Conservation (phyloP, 352 stramenopile species). For the Phytophthora chlamydospora region DNA sequence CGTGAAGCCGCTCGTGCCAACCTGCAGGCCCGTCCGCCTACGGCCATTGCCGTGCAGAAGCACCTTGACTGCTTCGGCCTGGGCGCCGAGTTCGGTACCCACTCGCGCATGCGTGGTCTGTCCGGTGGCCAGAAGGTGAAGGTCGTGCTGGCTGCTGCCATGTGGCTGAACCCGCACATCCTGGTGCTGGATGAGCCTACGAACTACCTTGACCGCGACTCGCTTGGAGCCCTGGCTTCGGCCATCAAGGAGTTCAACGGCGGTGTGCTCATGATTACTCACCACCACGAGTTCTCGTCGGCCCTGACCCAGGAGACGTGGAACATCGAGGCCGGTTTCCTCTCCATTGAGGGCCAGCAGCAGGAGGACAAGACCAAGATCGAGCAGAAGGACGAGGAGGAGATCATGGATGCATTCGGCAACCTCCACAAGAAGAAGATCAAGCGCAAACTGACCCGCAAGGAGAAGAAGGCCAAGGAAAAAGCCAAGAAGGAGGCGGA, state of each 20-base stretch:
- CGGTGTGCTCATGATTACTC: conserved; percentile 97
- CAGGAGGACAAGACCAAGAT: conserved; percentile 91
- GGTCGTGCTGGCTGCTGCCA: conserved; percentile 96
- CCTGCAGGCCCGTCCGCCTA: conserved; percentile 94
- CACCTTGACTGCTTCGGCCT: conserved; percentile 97
- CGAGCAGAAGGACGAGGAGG: conserved; percentile 90
- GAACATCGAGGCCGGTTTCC: conserved; percentile 90
- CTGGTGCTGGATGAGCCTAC: conserved; percentile 96
- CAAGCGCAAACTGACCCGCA: conserved; percentile 91
- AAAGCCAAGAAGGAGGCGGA: conserved; percentile 91
- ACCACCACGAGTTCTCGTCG: conserved; percentile 97
- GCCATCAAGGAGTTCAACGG: conserved; percentile 98
- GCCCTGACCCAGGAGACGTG: conserved; percentile 95
- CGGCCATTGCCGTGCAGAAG: conserved; percentile 96
- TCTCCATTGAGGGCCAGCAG: conserved; percentile 87
- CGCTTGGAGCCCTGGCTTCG: conserved; percentile 94
- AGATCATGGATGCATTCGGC: conserved; percentile 81
- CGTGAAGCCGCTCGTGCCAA: conserved; percentile 93
- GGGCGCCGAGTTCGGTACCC: conserved; percentile 96
- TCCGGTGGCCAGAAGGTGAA: conserved; percentile 99
- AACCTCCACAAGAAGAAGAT: conserved; percentile 90
- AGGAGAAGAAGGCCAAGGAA: conserved; percentile 89
- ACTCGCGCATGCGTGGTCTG: conserved; percentile 98
- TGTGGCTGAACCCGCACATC: conserved; percentile 97
- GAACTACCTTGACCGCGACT: conserved; percentile 97